phyloP scores from a whole-genome alignment of 805 yeast genomes.

The Teunomyces barrocoloradensis region DNA sequence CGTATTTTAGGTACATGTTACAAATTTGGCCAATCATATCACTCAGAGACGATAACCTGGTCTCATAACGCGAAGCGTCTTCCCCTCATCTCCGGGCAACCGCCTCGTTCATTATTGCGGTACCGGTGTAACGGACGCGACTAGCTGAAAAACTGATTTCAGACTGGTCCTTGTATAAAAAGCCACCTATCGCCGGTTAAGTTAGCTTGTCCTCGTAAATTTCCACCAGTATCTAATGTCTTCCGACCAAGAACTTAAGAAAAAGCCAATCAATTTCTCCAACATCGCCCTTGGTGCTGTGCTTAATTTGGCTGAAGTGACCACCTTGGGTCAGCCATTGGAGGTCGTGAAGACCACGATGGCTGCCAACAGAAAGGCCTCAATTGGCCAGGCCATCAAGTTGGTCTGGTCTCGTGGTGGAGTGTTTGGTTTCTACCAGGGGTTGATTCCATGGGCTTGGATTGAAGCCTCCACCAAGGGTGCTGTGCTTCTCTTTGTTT shows the following conservation, averaged over 20 bases:
- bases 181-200: not conserved
- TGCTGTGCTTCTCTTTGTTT: slow-evolving; percentile 88
- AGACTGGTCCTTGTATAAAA: not conserved
- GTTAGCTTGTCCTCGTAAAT: not conserved
- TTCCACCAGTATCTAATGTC: not conserved
- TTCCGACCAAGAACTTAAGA: slow-evolving; percentile 44
- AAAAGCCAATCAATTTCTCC: slow-evolving; percentile 85
- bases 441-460: slow-evolving; percentile 99
- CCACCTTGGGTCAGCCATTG: slow-evolving; percentile 94
- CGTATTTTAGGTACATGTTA: too few relatives aligned
- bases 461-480: slow-evolving; percentile 99
- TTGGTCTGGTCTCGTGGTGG: slow-evolving; percentile 95
- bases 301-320: slow-evolving; percentile 85
- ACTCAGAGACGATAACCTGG: not conserved
- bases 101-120: not conserved
- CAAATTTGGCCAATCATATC: not conserved
- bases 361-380: slow-evolving; percentile 89
- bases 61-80: not conserved
- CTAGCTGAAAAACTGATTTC: not conserved
- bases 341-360: slow-evolving; percentile 96
- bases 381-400: slow-evolving; percentile 63
- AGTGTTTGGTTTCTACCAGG: slow-evolving; percentile 88
- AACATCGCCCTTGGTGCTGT: slow-evolving; percentile 94
- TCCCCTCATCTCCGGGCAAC: slow-evolving; percentile 1
- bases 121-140: not conserved